These are phyloP conservation scores for Amylocystis lapponica DNA, from an alignment of 768 basidiomycete genomes.

Conservation along the genomic window DNA sequence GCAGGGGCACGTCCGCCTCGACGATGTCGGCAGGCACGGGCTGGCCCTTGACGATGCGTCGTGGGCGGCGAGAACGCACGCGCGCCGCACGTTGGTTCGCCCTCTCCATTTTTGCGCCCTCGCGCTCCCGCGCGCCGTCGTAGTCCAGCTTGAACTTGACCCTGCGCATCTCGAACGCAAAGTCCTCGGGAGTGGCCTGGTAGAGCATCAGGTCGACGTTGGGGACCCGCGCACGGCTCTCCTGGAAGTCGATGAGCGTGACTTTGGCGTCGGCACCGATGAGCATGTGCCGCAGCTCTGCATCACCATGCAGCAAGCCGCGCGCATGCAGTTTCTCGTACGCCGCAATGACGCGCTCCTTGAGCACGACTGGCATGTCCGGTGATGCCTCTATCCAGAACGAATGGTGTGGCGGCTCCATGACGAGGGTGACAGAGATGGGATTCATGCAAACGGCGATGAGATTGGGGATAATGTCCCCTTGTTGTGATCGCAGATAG, in stretches of 20 bases:
- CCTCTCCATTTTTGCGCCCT: slow-evolving; percentile 28
- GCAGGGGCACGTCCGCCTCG: slow-evolving; percentile 15
- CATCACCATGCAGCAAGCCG: slow-evolving; percentile 29
- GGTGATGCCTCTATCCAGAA: slow-evolving; percentile 60
- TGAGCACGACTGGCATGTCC: slow-evolving; percentile 50
- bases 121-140: slow-evolving; percentile 29
- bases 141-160: slow-evolving; percentile 52
- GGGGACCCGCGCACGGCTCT: slow-evolving; percentile 27
- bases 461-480: slow-evolving; percentile 44
- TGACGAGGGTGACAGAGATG: slow-evolving; percentile 36
- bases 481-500: slow-evolving; percentile 48
- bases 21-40: background rate
- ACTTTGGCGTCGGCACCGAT: slow-evolving; percentile 30
- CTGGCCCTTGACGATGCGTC: slow-evolving; percentile 6
- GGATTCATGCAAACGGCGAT: slow-evolving; percentile 42
- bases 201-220: slow-evolving; percentile 30
- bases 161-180: slow-evolving; percentile 48
- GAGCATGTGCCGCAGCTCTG: slow-evolving; percentile 21
- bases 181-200: slow-evolving; percentile 33
- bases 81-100: slow-evolving; percentile 21
- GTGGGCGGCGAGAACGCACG: too few relatives aligned
- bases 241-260: slow-evolving; percentile 51
- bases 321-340: slow-evolving; percentile 35
- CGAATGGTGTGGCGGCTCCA: slow-evolving; percentile 50
- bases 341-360: slow-evolving; percentile 45